Evolutionary conservation across 331 rosid genomes (phyloP).

Genomic region (Arachis monticola): DNA sequence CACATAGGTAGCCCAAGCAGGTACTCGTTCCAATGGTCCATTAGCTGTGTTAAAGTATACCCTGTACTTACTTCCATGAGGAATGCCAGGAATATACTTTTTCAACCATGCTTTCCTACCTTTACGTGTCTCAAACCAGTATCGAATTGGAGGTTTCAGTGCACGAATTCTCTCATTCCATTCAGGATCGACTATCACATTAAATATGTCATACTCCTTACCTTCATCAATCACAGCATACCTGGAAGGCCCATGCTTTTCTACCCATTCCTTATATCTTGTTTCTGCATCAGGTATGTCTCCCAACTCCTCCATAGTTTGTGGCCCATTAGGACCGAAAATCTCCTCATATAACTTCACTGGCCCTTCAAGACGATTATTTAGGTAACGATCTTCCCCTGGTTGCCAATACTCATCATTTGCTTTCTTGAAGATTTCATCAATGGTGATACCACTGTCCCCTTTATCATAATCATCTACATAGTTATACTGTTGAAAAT

Average conservation of each 20-base stretch:
- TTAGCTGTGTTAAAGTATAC: constrained; percentile 93
- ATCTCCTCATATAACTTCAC: constrained; percentile 86
- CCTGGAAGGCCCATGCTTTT: constrained; percentile 66
- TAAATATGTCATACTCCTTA: constrained; percentile 82
- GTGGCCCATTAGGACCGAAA: constrained; percentile 99
- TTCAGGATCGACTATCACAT: constrained; percentile 68
- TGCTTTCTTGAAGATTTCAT: constrained; percentile 77
- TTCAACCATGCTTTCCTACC: constrained; percentile 96
- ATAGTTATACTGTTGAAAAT: constrained; percentile 93
- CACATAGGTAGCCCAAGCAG: constrained; percentile 99
- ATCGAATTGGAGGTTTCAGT: constrained; percentile 78
- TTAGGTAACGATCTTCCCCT: constrained; percentile 83
- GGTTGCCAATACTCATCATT: constrained; percentile 95
- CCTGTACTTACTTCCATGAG: constrained; percentile 96
- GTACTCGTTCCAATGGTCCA: constrained; percentile 94
- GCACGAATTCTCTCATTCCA: constrained; percentile 61
- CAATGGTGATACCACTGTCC: constrained; percentile 84
- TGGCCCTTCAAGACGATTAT: constrained; percentile 78
- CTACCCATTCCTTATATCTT: constrained; percentile 83
- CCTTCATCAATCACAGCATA: constrained; percentile 80
- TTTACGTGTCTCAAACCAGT: constrained; percentile 94
- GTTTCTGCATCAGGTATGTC: constrained; percentile 93
- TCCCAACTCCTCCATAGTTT: constrained; percentile 76
- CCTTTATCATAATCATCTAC: constrained; percentile 93
- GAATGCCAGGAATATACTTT: constrained; percentile 79